Evolutionary conservation across 2,329 filamentous ascomycete species (phyloP), one percentile per base, ranked within the genome.

Genomic region (Diaporthe ampelina): DNA sequence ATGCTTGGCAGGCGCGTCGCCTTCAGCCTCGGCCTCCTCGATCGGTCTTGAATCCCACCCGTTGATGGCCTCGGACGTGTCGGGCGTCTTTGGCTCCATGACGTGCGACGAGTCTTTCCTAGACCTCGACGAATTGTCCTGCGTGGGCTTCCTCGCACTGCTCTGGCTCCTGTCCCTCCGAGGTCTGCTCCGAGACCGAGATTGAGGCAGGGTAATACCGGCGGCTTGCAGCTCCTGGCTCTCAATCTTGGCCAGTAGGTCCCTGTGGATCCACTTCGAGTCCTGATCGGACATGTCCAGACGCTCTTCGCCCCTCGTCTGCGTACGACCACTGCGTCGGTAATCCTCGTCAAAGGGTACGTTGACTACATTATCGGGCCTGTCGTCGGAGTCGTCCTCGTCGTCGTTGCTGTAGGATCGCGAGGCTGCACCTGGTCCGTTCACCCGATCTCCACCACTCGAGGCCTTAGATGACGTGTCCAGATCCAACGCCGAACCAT

Each of bases 241-340:
- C 83, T 97, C 94, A 78, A 96, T 97, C 80, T 90, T 91, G 72
- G 93, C 94, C 76, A 97, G 85, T 84, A 96, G 96, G 83, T 97
- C 94, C 73, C 94, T 88, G 80, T 97, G 94, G 78, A 97, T 96
- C 94, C 94, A 97, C 82, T 94, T 93, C 43, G 91, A 93, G 75
- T 91, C 88, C 75, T 93, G 91, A 45, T 86, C 84, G 45, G 87
- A 84, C 29, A 78, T 74, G 45, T 77, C 72, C 52, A 81, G 79
- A 32, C 84, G 81, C 59, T 80, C 79, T 43, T 79, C 81, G 54
- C 71, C 76, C 56, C 77, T 78, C 56, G 77, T 79, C 72, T 73
- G 76, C 8, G 76, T 57, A 11, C 77, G 78, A 26, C 54, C 73
- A 35, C 50, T 75, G n/a, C 54, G 73, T 29, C 61, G 69, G 15